phyloP scores from a whole-genome alignment of 306 rosid genomes.

The Sphenostylis stenocarpa region DNA sequence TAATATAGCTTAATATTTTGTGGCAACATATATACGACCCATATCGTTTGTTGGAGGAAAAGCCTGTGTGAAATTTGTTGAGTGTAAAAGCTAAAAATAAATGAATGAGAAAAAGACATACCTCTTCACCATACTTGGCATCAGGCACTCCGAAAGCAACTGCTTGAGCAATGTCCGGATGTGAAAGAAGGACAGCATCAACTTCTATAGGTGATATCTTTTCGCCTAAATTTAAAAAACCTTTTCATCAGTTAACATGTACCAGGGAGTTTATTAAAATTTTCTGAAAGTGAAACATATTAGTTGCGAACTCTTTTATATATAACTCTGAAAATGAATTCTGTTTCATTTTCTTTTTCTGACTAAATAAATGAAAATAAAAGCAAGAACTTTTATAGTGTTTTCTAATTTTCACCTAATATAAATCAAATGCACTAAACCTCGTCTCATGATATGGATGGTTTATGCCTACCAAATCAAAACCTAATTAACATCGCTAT shows the following conservation, averaged over 20 bases:
- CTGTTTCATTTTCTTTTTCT: neutral
- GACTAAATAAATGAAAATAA: neutral
- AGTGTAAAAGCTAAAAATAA: neutral
- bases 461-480: neutral
- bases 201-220: constrained; percentile 96
- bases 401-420: neutral
- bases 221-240: constrained; percentile 52
- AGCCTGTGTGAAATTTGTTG: neutral
- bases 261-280: neutral
- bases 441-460: neutral
- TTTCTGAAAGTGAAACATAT: neutral
- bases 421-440: neutral
- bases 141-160: constrained; percentile 92
- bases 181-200: constrained; percentile 74
- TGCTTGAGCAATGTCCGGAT: constrained; percentile 70
- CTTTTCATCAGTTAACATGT: neutral
- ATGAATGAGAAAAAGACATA: constrained; percentile 14
- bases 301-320: neutral
- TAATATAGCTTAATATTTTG: neutral
- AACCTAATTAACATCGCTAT: constrained; percentile 19
- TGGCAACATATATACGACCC: neutral
- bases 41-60: neutral
- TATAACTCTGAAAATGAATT: neutral
- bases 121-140: constrained; percentile 95
- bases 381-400: neutral